phyloP scores from a whole-genome alignment of 805 yeast species.

The Spathaspora arborariae region DNA sequence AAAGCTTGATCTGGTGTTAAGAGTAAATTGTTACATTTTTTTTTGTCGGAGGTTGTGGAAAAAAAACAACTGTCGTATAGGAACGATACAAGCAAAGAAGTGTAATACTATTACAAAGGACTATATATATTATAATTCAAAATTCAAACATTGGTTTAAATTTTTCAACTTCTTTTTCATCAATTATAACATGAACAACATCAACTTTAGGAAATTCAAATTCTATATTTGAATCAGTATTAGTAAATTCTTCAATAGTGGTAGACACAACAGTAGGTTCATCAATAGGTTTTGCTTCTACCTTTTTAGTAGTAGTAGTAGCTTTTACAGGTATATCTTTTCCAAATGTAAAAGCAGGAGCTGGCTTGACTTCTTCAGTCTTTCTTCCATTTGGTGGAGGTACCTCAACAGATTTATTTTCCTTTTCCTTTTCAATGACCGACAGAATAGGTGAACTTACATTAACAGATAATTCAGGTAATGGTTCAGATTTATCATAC shows the following conservation, averaged over 20 bases:
- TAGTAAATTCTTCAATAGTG: not conserved
- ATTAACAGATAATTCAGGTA: constrained; percentile 9
- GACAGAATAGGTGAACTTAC: not conserved
- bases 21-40: too few species aligned
- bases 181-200: constrained; percentile 15
- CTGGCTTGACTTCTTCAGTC: not conserved
- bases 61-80: too few species aligned
- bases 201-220: constrained; percentile 25
- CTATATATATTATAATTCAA: constrained; percentile 9
- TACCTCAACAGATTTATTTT: not conserved
- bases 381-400: not conserved
- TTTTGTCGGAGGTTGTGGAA: too few species aligned
- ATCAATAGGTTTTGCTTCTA: not conserved
- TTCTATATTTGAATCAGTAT: constrained; percentile 7
- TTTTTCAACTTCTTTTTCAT: constrained; percentile 22
- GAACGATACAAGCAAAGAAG: too few species aligned
- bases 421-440: not conserved
- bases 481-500: constrained; percentile 27
- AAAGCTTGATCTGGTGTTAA: not conserved
- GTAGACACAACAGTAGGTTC: not conserved
- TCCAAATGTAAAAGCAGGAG: not conserved
- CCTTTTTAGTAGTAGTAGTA: too few species aligned
- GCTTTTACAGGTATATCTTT: not conserved
- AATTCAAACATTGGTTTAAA: constrained; percentile 26
- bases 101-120: too few species aligned